These are phyloP conservation scores for Tolypocladium pustulatum DNA, from an alignment of 2,329 filamentous ascomycete genomes.

Conservation along the genomic window DNA sequence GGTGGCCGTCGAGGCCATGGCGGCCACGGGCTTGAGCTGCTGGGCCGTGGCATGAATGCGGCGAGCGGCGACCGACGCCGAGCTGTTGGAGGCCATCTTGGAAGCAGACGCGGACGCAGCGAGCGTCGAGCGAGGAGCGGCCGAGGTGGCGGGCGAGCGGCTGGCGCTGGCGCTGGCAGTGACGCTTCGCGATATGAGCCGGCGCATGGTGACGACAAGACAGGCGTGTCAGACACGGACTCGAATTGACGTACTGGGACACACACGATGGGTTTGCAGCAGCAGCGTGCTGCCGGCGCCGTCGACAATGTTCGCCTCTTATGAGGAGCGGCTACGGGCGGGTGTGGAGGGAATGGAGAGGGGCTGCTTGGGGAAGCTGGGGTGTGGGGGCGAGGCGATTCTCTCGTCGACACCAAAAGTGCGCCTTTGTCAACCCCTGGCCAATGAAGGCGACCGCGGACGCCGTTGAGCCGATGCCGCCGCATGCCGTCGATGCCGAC, in stretches of 20 bases:
- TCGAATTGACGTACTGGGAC: conserved; percentile 1
- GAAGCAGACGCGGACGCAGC: conserved; percentile 10
- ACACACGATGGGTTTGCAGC: background rate
- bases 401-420: background rate
- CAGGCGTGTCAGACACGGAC: background rate
- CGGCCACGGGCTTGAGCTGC: conserved; percentile 41
- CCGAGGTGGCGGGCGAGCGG: conserved; percentile 17
- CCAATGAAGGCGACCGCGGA: background rate
- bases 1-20: conserved; percentile 43
- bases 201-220: conserved; percentile 29
- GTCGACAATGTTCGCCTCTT: conserved; percentile 1
- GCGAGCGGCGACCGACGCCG: conserved; percentile 30
- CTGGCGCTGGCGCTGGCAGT: conserved; percentile 23
- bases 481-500: conserved; percentile 6
- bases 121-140: conserved; percentile 14
- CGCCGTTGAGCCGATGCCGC: conserved; percentile 9
- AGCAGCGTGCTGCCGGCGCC: background rate
- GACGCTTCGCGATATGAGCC: conserved; percentile 29
- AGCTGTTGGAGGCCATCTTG: conserved; percentile 24
- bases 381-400: background rate
- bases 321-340: conserved; percentile 2
- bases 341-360: background rate
- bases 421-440: background rate
- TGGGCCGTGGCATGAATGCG: conserved; percentile 47
- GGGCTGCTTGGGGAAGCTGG: background rate